Base-by-base conservation (phyloP, 306 rosid species). In the Lathyrus tuberosus region DNA sequence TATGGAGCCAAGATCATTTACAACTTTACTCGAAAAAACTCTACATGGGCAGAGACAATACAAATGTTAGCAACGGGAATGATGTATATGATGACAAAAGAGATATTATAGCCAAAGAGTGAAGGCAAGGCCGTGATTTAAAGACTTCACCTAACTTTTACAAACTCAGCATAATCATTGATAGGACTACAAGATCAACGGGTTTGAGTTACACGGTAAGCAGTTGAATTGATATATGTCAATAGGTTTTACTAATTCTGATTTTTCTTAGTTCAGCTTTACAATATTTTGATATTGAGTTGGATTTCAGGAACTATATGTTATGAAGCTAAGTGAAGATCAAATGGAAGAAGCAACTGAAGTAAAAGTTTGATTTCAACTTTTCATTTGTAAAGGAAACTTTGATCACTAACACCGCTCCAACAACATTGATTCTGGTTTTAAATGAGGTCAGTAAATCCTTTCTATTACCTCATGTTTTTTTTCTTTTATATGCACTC, bases 1-100 rank as follows among this genome's bases (percentile, higher is more conserved):
- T n/a, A n/a, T n/a, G n/a, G n/a, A n/a, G n/a, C n/a, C n/a, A n/a
- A n/a, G n/a, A n/a, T n/a, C n/a, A n/a, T n/a, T 94, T 69, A 80
- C 92, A 31, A 90, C 97, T 65, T 87, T 93, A 70, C 99, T 94
- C 47, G 96, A 91, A 75, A 94, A 94, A 78, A 22, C 1, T 1
- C 95, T 94, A 62, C 91, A 92, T 20, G 79, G 94, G 84, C 68
- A 85, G 82, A 79, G 89, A 79, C 70, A 86, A 87, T 67, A 12
- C 69, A 16, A 86, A 73, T 57, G 35, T 77, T 2, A 95, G 82
- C 76, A 69, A 57, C 28, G 82, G 70, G 62, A 78, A 37, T 54
- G 60, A 13, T 62, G 68, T 52, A 59, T 76, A 62, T 51, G 92
- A 83, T 78, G 88, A 70, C 64, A 80, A 80, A 75, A 82, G 65